These are phyloP conservation scores for Hypholoma fasciculare DNA, from an alignment of 768 basidiomycete genomes.

Conservation along the genomic window DNA sequence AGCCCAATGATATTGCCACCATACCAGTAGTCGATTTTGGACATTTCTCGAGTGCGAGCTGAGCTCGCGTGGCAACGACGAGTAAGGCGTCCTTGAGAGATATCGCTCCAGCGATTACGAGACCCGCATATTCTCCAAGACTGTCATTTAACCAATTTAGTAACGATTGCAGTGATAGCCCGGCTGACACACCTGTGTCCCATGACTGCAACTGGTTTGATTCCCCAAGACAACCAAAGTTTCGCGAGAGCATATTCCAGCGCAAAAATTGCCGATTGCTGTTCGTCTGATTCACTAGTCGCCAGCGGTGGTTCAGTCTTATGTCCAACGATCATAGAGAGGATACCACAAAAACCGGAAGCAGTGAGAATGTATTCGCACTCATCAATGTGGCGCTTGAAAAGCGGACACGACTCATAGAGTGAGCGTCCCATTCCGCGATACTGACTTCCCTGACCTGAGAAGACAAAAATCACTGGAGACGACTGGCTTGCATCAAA, in stretches of 20 bases:
- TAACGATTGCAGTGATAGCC: neutral
- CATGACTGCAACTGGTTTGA: conserved; percentile 58
- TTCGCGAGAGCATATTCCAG: conserved; percentile 62
- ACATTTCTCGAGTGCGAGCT: conserved; percentile 56
- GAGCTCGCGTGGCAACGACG: conserved; percentile 57
- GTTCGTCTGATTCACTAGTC: conserved; percentile 28
- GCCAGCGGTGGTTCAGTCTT: neutral
- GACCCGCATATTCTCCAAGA: conserved; percentile 74
- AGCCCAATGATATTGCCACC: conserved; percentile 51
- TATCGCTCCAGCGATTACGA: conserved; percentile 62
- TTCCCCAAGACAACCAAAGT: conserved; percentile 72
- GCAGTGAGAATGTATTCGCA: conserved; percentile 53
- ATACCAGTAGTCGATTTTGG: conserved; percentile 50
- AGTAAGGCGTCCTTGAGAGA: conserved; percentile 55
- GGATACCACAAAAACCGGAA: conserved; percentile 52
- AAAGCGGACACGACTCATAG: conserved; percentile 49
- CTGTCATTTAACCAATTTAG: conserved; percentile 34
- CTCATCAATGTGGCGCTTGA: conserved; percentile 53
- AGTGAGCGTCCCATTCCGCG: conserved; percentile 60
- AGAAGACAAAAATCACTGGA: conserved; percentile 66
- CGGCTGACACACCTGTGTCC: conserved; percentile 64
- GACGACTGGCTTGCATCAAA: conserved; percentile 24
- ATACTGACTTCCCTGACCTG: conserved; percentile 74
- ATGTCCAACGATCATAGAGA: conserved; percentile 37
- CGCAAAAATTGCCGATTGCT: conserved; percentile 57